Base-by-base conservation (phyloP, 139 green algal species). In the Picochlorum sp. region DNA sequence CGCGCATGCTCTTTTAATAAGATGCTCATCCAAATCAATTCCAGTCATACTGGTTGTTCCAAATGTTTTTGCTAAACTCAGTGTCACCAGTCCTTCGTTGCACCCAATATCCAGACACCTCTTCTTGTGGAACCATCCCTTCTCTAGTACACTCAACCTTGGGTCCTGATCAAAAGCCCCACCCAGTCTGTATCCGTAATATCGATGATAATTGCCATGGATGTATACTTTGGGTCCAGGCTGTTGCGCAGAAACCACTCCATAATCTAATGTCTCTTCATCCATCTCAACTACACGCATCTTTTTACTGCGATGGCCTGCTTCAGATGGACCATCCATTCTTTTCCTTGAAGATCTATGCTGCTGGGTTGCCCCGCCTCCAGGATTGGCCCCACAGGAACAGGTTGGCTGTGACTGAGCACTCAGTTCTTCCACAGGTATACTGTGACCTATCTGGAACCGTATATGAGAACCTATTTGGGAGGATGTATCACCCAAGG, bases 1-100 rank as follows among this genome's bases (percentile, higher is more conserved):
- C 47, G 59, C 80, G 74, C 77, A 82, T 1, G 86, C 83, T 56
- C 77, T 77, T 20, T 66, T 67, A 21, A 94, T 72, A 20, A 94
- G 84, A 28, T 44, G 37, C 2, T 50, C 44, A 64, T 96, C 90
- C n/a, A 96, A 90, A 76, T 96, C 90, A 49, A 96, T 81, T 0
- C 90, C 89, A 18, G 85, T 64, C 69, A 86, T 85, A 66, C 65
- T 76, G 8, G 56, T 62, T 2, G 69, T 64, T 44, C 68, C 63
- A 62, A 85, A 90, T 4, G 58, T 60, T 2, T 64, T 54, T 6
- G 79, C 89, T 18, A 95, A 51, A 4, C 79, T 80, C 49, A 96
- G 73, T 4, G 87, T 95, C 13, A 97, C 62, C n/a, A 91, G 50
- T 20, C 90, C 90, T 66, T 91, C 89, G 68, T 97, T 96, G 86